Conservation (phyloP, 768 basidiomycete genomes). For the Phylloporus arenicola region DNA sequence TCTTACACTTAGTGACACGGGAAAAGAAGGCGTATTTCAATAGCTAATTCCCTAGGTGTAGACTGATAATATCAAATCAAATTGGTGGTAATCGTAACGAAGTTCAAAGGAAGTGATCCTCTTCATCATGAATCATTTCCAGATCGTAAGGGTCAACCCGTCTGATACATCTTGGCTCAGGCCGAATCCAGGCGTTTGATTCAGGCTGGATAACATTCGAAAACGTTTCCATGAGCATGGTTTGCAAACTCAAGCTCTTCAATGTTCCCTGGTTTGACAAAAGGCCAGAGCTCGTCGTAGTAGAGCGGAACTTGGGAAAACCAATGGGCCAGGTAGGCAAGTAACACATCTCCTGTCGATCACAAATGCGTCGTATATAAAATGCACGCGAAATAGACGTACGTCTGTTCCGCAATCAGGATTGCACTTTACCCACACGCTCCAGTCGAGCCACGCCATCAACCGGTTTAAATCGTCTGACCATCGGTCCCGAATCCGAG, state of each 20-base stretch:
- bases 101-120: too few species aligned
- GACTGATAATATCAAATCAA: too few species aligned
- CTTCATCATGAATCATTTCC: neutral
- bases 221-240: neutral
- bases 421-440: slow-evolving; percentile 18
- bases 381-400: neutral
- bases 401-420: slow-evolving; percentile 14
- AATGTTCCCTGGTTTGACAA: neutral
- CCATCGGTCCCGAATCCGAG: slow-evolving; percentile 9
- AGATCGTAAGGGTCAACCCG: slow-evolving; percentile 5
- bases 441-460: slow-evolving; percentile 24
- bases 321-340: slow-evolving; percentile 14
- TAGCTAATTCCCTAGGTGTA: too few species aligned
- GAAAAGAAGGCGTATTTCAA: too few species aligned
- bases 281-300: neutral
- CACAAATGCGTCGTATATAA: too few species aligned
- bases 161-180: slow-evolving; percentile 11
- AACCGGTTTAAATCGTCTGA: slow-evolving; percentile 1
- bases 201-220: neutral
- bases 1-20: too few species aligned
- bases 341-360: slow-evolving; percentile 15
- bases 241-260: neutral
- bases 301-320: neutral
- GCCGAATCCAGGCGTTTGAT: slow-evolving; percentile 4
- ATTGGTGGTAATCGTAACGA: too few species aligned